Conservation (phyloP, 1,284 basidiomycete species). For the Dichomitus squalens region DNA sequence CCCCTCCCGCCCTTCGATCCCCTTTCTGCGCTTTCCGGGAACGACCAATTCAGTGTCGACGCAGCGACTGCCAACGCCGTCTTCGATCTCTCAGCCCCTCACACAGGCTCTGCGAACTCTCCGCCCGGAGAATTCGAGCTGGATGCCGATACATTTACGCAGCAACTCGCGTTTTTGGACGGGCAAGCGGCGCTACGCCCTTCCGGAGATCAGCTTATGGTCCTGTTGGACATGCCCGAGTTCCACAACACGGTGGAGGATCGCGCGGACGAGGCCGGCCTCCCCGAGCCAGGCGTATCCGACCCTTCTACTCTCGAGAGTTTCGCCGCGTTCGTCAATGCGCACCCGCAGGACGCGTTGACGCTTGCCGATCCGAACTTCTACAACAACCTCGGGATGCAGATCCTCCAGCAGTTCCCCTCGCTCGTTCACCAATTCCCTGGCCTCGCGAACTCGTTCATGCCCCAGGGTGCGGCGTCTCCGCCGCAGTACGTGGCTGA, state of each 20-base stretch:
- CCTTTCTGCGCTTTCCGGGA: not conserved
- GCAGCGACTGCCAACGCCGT: not conserved
- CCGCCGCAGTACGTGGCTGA: constrained; percentile 1
- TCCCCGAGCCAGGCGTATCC: not conserved
- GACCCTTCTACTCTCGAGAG: not conserved
- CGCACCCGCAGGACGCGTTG: not conserved
- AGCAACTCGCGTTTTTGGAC: not conserved
- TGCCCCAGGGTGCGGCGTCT: not conserved
- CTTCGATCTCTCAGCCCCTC: constrained; percentile 5
- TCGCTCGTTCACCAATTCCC: not conserved
- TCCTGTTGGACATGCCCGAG: constrained; percentile 11
- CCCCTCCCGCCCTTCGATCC: constrained; percentile 1
- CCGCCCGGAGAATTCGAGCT: constrained; percentile 13
- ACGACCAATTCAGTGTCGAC: not conserved
- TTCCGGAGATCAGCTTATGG: constrained; percentile 2
- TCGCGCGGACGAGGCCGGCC: not conserved
- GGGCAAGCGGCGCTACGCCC: not conserved
- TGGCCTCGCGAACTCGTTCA: not conserved
- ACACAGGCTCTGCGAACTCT: not conserved
- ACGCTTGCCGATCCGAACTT: not conserved
- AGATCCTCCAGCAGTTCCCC: not conserved
- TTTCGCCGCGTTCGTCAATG: constrained; percentile 4
- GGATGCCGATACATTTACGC: not conserved
- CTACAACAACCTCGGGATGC: not conserved
- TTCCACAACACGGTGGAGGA: constrained; percentile 13